Conservation (phyloP, 108 stramenopile genomes). For the Conticribra guillardii region DNA sequence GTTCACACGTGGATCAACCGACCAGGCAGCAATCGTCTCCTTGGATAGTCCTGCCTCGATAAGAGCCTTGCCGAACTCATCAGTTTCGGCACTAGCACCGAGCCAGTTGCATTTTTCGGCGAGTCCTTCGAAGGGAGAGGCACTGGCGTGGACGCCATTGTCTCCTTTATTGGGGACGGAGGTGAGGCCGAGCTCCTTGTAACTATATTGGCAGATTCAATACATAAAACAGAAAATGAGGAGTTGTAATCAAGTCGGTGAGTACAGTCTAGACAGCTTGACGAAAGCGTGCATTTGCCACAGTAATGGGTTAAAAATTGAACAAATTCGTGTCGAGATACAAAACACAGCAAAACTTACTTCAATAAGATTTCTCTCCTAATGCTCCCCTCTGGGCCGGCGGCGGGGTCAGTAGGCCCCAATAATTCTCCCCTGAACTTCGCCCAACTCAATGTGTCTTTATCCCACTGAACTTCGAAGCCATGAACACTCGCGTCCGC, state of each 20-base stretch:
- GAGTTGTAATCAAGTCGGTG: background rate
- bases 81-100: slow-evolving; percentile 58
- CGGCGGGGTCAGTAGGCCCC: slow-evolving; percentile 91
- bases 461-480: slow-evolving; percentile 89
- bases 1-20: slow-evolving; percentile 80
- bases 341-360: slow-evolving; percentile 10
- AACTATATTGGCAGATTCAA: slow-evolving; percentile 18
- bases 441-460: slow-evolving; percentile 75
- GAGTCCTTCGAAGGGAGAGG: slow-evolving; percentile 91
- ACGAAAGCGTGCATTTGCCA: background rate
- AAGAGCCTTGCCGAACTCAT: slow-evolving; percentile 79
- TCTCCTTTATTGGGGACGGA: slow-evolving; percentile 84
- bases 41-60: slow-evolving; percentile 72
- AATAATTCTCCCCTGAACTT: slow-evolving; percentile 81
- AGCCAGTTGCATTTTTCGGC: slow-evolving; percentile 91
- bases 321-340: slow-evolving; percentile 6
- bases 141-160: slow-evolving; percentile 93
- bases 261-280: background rate
- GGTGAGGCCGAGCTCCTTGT: slow-evolving; percentile 73
- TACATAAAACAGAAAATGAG: background rate
- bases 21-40: slow-evolving; percentile 75
- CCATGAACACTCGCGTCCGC: slow-evolving; percentile 77
- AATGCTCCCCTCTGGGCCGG: slow-evolving; percentile 78
- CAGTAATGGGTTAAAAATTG: background rate
- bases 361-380: slow-evolving; percentile 75